Percentiles rank a stretch among this genome's conserved stretches.
Evolutionary conservation across 371 early-diverging fungal genomes (phyloP).

Genomic region (Cokeromyces recurvatus): DNA sequence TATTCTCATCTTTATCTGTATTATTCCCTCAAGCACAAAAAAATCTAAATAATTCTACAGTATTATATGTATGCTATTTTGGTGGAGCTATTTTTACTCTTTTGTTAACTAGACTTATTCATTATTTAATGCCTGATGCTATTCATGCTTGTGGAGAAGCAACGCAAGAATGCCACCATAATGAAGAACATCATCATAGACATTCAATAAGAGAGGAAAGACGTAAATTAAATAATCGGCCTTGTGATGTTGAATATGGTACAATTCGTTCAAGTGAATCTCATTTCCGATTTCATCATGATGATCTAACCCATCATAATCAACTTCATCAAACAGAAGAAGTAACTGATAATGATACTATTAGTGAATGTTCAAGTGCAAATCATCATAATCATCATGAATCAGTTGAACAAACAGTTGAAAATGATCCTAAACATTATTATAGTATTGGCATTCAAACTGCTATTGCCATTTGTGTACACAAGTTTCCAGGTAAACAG

Average conservation of each 20-base stretch:
- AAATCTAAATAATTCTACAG: slow-evolving; percentile 15
- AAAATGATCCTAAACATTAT: slow-evolving; percentile 17
- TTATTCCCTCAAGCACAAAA: slow-evolving; percentile 34
- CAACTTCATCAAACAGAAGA: not conserved
- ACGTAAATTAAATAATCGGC: slow-evolving; percentile 12
- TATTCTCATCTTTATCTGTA: slow-evolving; percentile 33
- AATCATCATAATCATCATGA: slow-evolving; percentile 18
- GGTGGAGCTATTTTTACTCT: slow-evolving; percentile 29
- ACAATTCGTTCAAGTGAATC: slow-evolving; percentile 23
- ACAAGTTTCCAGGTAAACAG: slow-evolving; percentile 68
- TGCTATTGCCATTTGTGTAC: slow-evolving; percentile 74
- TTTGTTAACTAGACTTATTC: slow-evolving; percentile 25
- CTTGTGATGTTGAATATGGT: slow-evolving; percentile 28
- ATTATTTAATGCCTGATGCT: slow-evolving; percentile 33
- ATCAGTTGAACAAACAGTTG: slow-evolving; percentile 10
- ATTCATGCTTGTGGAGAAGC: slow-evolving; percentile 38
- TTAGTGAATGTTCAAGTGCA: slow-evolving; percentile 1
- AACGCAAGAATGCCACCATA: slow-evolving; percentile 11
- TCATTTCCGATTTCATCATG: slow-evolving; percentile 34
- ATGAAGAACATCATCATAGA: not conserved
- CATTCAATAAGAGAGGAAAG: not conserved
- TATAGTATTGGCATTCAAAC: slow-evolving; percentile 67
- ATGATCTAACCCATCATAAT: slow-evolving; percentile 5
- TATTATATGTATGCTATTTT: slow-evolving; percentile 30
- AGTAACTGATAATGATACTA: not conserved